Evolutionary conservation across 257 asterid species (phyloP), one percentile per base, ranked within the genome.

Genomic region (Galeopsis tetrahit): DNA sequence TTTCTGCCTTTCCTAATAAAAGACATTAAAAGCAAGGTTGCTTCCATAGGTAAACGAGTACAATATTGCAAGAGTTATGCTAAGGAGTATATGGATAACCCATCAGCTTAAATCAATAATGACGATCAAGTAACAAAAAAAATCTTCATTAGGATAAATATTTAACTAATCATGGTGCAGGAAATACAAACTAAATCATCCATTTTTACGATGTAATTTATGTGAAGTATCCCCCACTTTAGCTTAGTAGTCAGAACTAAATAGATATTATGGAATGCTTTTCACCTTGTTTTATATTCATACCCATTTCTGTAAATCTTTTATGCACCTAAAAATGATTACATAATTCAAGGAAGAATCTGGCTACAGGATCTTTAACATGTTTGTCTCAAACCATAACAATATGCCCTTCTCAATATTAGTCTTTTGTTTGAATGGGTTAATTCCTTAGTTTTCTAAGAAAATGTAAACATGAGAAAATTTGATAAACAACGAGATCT

Each of bases 121-220:
- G n/a, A 48, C 9, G 14, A 58, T 66, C 44, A 66, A 75, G 70
- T 51, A 48, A 34, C 34, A 68, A 33, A 59, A 17, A n/a, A 39
- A 7, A 42, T 35, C 67, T 15, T 9, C 17, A 42, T 10, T 32
- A 52, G 57, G 11, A 46, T 33, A 35, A 44, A 57, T 35, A 21
- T 74, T 40, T 51, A 31, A 67, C 17, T 49, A 10, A 13, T 64
- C 35, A 61, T 34, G 44, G 57, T 57, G 38, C 49, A 33, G 43
- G 57, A 65, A 43, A 6, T 10, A 67, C 43, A 66, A 35, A 75
- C 2, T 21, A 46, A 46, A 11, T 46, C 11, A 63, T 73, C n/a
- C 4, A 49, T 51, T 51, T 33, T n/a, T 42, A 14, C 31, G 55
- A 53, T 71, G 48, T 44, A 35, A 49, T 62, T 31, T 21, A 46